Percentiles rank a stretch among this genome's conserved stretches.
Conservation (phyloP, 208 protist species). For the Angomonas ambiguus region DNA sequence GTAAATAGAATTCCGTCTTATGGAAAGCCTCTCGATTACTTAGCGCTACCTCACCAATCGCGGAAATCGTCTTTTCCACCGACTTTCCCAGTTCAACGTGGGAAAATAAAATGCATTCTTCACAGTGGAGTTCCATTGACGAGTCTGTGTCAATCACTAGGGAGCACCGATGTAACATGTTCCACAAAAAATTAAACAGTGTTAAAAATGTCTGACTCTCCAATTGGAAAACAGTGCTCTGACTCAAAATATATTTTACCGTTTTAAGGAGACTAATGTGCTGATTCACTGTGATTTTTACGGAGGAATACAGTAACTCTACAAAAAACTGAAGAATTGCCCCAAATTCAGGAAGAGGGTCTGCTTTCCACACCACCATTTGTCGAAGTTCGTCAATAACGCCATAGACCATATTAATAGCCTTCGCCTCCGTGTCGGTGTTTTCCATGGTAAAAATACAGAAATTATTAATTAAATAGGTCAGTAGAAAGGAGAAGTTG, state of each 20-base stretch:
- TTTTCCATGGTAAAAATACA: neutral
- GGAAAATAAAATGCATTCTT: slow-evolving; percentile 4
- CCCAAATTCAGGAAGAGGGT: neutral
- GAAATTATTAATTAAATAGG: neutral
- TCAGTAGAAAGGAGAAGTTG: neutral
- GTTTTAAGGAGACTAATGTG: neutral
- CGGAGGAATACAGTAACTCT: neutral
- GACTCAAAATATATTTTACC: neutral
- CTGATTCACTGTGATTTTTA: neutral
- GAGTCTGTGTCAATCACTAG: neutral
- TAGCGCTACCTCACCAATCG: neutral
- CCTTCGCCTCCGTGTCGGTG: neutral
- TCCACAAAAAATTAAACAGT: slow-evolving; percentile 10
- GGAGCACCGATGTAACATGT: neutral
- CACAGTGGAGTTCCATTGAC: neutral
- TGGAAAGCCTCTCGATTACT: slow-evolving; percentile 2
- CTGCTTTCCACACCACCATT: neutral
- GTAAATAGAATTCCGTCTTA: slow-evolving; percentile 2
- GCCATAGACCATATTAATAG: neutral
- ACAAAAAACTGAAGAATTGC: neutral
- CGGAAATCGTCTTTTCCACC: neutral
- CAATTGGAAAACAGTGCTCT: neutral
- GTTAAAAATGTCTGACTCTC: neutral
- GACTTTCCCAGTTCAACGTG: neutral
- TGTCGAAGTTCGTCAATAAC: neutral